Base-by-base conservation (phyloP, 2,329 filamentous ascomycete species). In the Scytalidium lignicola region DNA sequence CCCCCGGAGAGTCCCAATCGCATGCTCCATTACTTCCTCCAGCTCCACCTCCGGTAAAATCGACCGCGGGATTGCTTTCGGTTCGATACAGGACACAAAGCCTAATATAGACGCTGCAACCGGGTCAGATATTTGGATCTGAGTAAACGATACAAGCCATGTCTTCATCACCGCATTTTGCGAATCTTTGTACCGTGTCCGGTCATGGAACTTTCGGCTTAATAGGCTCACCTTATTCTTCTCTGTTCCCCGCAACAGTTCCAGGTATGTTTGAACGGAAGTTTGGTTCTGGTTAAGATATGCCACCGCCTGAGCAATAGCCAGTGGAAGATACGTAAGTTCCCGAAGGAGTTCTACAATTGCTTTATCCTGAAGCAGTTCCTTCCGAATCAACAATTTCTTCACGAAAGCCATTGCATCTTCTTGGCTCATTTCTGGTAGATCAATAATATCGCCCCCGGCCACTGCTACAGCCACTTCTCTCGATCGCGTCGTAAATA, bases 221-320 rank as follows among this genome's bases (percentile, higher is more conserved):
- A 51, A 23, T 19, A 51, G 29, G 23, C 17, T 37, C 1, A 48
- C 20, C 28, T 26, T 44, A 18, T 17, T 41, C 41, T 51, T 44
- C 28, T 51, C 49, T 13, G 49, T 51, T 23, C 20, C 40, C 22
- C 41, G 40, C 19, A 51, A 44, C 19, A 51, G 40, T 29, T n/a
- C 23, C 41, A 51, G 20, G 39, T 51, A 51, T 48, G 48, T 32
- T 40, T 3, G 19, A 44, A 51, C 19, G 18, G 49, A 48, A 19
- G 43, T 44, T 37, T 51, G 39, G 40, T 47, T 51, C 20, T 40
- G 22, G 44, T 51, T 51, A 26, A 51, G 26, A 48, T 51, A 51
- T 28, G 43, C 43, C 26, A 19, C 37, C 22, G 48, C 44, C 18
- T 46, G 44, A 37, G 48, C 20, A 32, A 50, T 48, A 9, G 32